Evolutionary conservation across 805 yeast genomes (phyloP).

Genomic region (Candida endomychidarum): DNA sequence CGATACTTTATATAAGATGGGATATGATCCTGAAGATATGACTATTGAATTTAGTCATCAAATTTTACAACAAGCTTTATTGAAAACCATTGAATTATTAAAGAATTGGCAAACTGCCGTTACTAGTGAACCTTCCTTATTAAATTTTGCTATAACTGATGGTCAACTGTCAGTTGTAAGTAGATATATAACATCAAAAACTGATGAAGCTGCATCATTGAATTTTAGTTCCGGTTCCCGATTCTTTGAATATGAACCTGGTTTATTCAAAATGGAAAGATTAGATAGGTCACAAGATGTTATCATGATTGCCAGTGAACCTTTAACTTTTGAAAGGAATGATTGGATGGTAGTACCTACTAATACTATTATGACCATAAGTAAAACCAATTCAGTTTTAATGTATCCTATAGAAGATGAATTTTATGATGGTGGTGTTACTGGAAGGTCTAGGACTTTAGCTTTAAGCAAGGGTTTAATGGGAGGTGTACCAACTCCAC

Average conservation of each 20-base stretch:
- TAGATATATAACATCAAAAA: conserved; percentile 81
- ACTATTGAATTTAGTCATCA: conserved; percentile 46
- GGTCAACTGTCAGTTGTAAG: conserved; percentile 84
- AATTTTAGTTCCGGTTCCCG: conserved; percentile 93
- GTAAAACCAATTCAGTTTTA: conserved; percentile 74
- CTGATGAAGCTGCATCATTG: conserved; percentile 94
- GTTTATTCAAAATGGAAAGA: conserved; percentile 92
- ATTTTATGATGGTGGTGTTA: conserved; percentile 68
- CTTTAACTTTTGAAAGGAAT: conserved; percentile 91
- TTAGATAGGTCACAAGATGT: conserved; percentile 90
- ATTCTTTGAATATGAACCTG: conserved; percentile 87
- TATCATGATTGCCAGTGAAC: conserved; percentile 96
- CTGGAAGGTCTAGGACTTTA: conserved; percentile 72
- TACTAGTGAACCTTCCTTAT: conserved; percentile 65
- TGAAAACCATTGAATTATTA: conserved; percentile 70
- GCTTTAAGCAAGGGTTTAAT: conserved; percentile 92
- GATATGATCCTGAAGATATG: conserved; percentile 59
- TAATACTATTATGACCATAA: conserved; percentile 79
- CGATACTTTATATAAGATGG: conserved; percentile 73
- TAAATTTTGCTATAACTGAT: conserved; percentile 94
- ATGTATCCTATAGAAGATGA: conserved; percentile 91
- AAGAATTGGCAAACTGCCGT: conserved; percentile 76
- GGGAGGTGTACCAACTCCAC: conserved; percentile 82
- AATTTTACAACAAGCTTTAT: conserved; percentile 63
- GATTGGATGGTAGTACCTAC: conserved; percentile 98